Evolutionary conservation across 2,329 filamentous ascomycete species (phyloP).

Genomic region (Grosmannia penicillata): DNA sequence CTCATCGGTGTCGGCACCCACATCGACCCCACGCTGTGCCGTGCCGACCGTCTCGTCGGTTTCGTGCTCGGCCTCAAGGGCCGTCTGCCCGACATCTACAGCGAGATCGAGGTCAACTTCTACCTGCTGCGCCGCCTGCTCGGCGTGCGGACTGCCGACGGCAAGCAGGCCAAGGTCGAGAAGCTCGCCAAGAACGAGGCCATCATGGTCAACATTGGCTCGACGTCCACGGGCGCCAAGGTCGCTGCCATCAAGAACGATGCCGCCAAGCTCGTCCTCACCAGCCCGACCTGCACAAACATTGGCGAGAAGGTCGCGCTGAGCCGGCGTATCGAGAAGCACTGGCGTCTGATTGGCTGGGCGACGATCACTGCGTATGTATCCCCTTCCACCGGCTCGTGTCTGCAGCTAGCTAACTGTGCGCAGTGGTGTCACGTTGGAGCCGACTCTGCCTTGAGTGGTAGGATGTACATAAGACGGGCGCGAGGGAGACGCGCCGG

Average conservation of each 20-base stretch:
- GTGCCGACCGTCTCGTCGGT: slow-evolving; percentile 96
- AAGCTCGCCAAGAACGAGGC: slow-evolving; percentile 98
- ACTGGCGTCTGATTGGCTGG: slow-evolving; percentile 93
- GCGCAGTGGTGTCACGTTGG: slow-evolving; percentile 11
- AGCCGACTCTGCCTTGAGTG: slow-evolving; percentile 6
- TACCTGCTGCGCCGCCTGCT: slow-evolving; percentile 89
- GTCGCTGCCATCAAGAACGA: slow-evolving; percentile 94
- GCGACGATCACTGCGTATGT: slow-evolving; percentile 61
- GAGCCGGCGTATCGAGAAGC: slow-evolving; percentile 94
- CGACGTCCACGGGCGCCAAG: slow-evolving; percentile 93
- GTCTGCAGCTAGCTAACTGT: slow-evolving; percentile 1
- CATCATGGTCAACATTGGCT: slow-evolving; percentile 99
- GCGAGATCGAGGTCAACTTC: slow-evolving; percentile 98
- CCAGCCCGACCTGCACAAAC: slow-evolving; percentile 89
- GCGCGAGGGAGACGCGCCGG: background rate
- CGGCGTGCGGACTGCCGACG: slow-evolving; percentile 93
- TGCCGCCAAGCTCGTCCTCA: slow-evolving; percentile 87
- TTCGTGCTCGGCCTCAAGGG: slow-evolving; percentile 95
- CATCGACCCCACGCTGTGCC: slow-evolving; percentile 93
- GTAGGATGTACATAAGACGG: background rate
- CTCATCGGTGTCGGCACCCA: slow-evolving; percentile 96
- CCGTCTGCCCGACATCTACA: slow-evolving; percentile 90
- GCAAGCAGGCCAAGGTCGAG: slow-evolving; percentile 98
- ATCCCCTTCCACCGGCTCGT: background rate
- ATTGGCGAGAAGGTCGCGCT: slow-evolving; percentile 97